Percentiles rank a stretch among this genome's conserved stretches.
Evolutionary conservation across 768 basidiomycete species (phyloP).

Genomic region (Coprinellus micaceus): DNA sequence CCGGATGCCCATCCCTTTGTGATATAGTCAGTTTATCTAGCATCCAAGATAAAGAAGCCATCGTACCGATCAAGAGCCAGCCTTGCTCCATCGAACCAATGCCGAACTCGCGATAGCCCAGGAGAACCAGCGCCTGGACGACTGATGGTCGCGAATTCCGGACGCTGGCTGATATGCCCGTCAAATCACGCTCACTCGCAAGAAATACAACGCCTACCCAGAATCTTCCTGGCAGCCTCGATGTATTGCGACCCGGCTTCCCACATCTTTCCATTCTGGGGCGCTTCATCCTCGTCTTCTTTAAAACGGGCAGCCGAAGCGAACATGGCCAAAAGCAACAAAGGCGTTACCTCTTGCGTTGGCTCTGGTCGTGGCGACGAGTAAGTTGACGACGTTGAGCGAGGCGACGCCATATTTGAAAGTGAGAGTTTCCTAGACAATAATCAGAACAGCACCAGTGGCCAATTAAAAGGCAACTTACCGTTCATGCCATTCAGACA

Average conservation of each 20-base stretch:
- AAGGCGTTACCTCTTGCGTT: constrained; percentile 60
- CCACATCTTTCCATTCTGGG: constrained; percentile 58
- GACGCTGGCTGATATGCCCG: constrained; percentile 39
- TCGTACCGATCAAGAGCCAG: constrained; percentile 75
- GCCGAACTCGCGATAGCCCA: constrained; percentile 84
- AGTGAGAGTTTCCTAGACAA: constrained; percentile 22
- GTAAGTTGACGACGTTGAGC: constrained; percentile 22
- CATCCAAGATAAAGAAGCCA: constrained; percentile 5
- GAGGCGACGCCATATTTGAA: background rate
- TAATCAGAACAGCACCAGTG: constrained; percentile 16
- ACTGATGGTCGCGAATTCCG: constrained; percentile 70
- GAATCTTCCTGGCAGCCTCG: constrained; percentile 54
- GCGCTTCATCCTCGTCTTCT: constrained; percentile 44
- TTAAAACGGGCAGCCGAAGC: constrained; percentile 75
- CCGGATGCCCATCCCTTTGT: constrained; percentile 27
- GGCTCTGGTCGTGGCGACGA: constrained; percentile 46
- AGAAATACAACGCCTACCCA: constrained; percentile 42
- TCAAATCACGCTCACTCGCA: no score
- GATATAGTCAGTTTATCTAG: constrained; percentile 2
- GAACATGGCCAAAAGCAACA: constrained; percentile 78
- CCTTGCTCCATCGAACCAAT: constrained; percentile 80
- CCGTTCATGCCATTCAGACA: constrained; percentile 59
- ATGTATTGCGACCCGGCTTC: constrained; percentile 66
- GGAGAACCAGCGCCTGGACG: constrained; percentile 74
- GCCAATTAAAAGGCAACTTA: constrained; percentile 19